Percentiles rank a stretch among this genome's conserved stretches.
Evolutionary conservation across 352 stramenopile genomes (phyloP).

Genomic region (Phytophthora sansomeana): DNA sequence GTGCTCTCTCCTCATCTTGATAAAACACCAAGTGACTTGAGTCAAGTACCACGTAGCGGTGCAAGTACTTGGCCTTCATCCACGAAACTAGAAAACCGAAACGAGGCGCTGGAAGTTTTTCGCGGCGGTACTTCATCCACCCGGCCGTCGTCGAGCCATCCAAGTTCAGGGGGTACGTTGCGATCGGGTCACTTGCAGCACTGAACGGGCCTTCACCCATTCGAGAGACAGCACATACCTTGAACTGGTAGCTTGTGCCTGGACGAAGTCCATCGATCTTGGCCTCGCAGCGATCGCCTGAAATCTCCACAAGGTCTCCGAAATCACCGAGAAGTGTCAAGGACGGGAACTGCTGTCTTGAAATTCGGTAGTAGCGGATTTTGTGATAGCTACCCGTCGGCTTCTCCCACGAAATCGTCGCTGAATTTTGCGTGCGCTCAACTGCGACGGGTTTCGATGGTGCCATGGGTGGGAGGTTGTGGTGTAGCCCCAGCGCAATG

Average conservation of each 20-base stretch:
- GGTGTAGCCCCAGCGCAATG: conserved; percentile 84
- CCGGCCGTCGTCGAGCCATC: conserved; percentile 78
- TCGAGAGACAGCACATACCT: conserved; percentile 82
- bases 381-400: conserved; percentile 73
- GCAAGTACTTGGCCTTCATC: conserved; percentile 80
- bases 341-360: conserved; percentile 80
- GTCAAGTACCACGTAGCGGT: conserved; percentile 87
- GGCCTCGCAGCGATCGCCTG: conserved; percentile 54
- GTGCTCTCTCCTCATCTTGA: conserved; percentile 77
- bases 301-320: conserved; percentile 79
- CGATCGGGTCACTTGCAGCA: conserved; percentile 68
- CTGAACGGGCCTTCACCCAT: conserved; percentile 91
- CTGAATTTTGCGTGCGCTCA: conserved; percentile 76
- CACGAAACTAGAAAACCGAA: conserved; percentile 62
- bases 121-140: conserved; percentile 88
- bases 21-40: conserved; percentile 81
- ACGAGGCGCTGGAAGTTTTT: conserved; percentile 60
- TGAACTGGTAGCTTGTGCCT: conserved; percentile 87
- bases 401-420: conserved; percentile 77
- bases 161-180: conserved; percentile 78
- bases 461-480: conserved; percentile 86
- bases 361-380: conserved; percentile 87
- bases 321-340: conserved; percentile 87
- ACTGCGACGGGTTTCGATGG: conserved; percentile 62
- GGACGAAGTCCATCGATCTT: conserved; percentile 83